Evolutionary conservation across 2,329 filamentous ascomycete species (phyloP).

Genomic region (Chaetomiaceae sp.): DNA sequence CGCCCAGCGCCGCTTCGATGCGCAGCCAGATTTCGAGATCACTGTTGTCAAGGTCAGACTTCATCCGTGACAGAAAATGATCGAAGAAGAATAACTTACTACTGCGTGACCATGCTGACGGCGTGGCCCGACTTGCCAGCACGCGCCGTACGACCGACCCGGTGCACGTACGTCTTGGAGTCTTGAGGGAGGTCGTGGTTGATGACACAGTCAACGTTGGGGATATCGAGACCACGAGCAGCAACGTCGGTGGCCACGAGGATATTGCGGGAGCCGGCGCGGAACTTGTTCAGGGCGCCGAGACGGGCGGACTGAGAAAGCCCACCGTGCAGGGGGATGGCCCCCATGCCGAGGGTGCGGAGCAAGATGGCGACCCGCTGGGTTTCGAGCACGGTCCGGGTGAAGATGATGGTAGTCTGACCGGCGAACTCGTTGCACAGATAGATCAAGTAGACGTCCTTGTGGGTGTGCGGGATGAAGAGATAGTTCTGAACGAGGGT

Average conservation of each 20-base stretch:
- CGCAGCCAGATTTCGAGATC: conserved; percentile 58
- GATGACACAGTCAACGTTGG: conserved; percentile 79
- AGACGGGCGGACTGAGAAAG: conserved; percentile 82
- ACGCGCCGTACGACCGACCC: conserved; percentile 81
- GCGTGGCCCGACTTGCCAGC: conserved; percentile 81
- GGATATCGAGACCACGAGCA: conserved; percentile 86
- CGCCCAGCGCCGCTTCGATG: conserved; percentile 74
- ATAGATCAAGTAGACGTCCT: conserved; percentile 85
- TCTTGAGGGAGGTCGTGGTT: conserved; percentile 83
- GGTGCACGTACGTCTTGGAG: conserved; percentile 86
- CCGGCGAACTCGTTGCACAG: conserved; percentile 82
- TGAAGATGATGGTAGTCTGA: conserved; percentile 86
- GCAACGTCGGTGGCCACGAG: conserved; percentile 93
- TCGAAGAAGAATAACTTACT: conserved; percentile 33
- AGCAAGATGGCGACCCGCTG: conserved; percentile 81
- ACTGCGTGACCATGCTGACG: conserved; percentile 78
- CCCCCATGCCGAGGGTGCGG: conserved; percentile 78
- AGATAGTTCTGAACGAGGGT: conserved; percentile 82
- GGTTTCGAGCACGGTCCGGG: conserved; percentile 84
- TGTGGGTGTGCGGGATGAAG: conserved; percentile 79
- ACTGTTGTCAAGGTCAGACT: conserved; percentile 15
- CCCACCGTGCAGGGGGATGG: conserved; percentile 89
- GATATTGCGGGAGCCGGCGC: conserved; percentile 72
- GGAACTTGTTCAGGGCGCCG: conserved; percentile 87
- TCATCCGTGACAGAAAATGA: not conserved